phyloP scores from a whole-genome alignment of 208 protist genomes.

The Trypanosoma vivax region DNA sequence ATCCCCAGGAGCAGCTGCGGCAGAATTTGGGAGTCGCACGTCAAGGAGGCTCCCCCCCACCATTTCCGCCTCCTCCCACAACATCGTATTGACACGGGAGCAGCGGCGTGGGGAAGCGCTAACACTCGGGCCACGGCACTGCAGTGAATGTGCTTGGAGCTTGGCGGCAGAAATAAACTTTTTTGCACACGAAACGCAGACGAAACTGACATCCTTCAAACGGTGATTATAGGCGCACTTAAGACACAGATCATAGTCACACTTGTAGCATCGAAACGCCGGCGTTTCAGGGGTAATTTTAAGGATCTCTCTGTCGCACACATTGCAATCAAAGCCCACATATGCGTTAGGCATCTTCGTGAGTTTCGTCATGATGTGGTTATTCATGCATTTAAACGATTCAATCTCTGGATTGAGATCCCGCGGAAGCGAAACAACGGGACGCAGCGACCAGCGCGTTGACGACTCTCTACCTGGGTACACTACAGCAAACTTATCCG shows the following conservation, averaged over 20 bases:
- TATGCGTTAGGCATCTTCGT: conserved; percentile 79
- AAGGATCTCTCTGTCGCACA: conserved; percentile 73
- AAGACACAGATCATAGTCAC: conserved; percentile 85
- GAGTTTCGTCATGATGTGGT: conserved; percentile 80
- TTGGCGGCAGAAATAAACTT: conserved; percentile 72
- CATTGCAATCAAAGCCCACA: conserved; percentile 87
- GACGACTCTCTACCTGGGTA: conserved; percentile 65
- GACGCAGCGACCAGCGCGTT: conserved; percentile 67
- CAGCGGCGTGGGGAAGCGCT: conserved; percentile 73
- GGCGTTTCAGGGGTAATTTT: conserved; percentile 56
- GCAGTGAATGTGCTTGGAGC: conserved; percentile 67
- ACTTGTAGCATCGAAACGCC: conserved; percentile 84
- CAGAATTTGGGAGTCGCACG: conserved; percentile 57
- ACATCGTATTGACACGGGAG: conserved; percentile 75
- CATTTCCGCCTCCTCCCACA: conserved; percentile 58
- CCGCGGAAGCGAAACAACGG: conserved; percentile 68
- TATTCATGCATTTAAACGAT: conserved; percentile 67
- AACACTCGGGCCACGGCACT: conserved; percentile 67
- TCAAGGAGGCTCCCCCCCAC: conserved; percentile 64
- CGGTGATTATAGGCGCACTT: conserved; percentile 67
- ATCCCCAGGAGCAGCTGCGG: no score
- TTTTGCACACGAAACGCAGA: conserved; percentile 78
- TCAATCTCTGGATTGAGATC: conserved; percentile 49
- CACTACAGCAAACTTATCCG: conserved; percentile 70
- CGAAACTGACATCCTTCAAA: conserved; percentile 78